These are phyloP conservation scores for Erigeron canadensis DNA, from an alignment of 129 eudicot genomes.

Conservation along the genomic window DNA sequence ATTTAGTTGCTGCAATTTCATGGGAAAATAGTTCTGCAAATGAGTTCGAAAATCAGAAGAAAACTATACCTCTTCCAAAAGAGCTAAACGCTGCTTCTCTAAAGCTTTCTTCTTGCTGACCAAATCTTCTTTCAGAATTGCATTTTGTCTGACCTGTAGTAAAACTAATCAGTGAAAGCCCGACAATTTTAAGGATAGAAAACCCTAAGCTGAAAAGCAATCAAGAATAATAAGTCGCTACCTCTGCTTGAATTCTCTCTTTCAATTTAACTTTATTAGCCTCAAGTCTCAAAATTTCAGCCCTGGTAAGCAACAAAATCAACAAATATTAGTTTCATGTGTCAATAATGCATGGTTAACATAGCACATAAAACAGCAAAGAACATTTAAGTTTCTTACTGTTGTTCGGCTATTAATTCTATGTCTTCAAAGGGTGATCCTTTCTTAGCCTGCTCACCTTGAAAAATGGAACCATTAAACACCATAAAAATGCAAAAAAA, in stretches of 20 bases:
- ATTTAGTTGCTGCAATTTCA: no score
- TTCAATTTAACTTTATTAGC: slow-evolving; percentile 44
- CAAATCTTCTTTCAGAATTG: slow-evolving; percentile 48
- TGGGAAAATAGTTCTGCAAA: neutral
- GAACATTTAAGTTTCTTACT: slow-evolving; percentile 54
- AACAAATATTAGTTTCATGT: neutral
- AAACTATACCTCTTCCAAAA: slow-evolving; percentile 67
- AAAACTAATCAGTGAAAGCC: neutral
- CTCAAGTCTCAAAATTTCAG: slow-evolving; percentile 75
- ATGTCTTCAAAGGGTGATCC: slow-evolving; percentile 71
- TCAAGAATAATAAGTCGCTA: slow-evolving; percentile 22
- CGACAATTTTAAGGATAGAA: neutral
- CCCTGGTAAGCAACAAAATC: slow-evolving; percentile 34
- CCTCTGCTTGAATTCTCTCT: slow-evolving; percentile 60
- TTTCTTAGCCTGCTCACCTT: slow-evolving; percentile 54
- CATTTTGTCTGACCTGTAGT: slow-evolving; percentile 48
- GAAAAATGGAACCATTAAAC: neutral
- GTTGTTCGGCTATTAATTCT: slow-evolving; percentile 51
- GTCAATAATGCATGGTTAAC: neutral
- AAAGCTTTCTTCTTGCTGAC: slow-evolving; percentile 59
- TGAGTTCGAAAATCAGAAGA: neutral
- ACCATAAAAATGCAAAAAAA: neutral
- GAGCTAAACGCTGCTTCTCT: slow-evolving; percentile 60
- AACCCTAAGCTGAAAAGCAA: neutral
- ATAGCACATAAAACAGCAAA: slow-evolving; percentile 1